Percentiles rank a stretch among this genome's conserved stretches.
Evolutionary conservation across 768 basidiomycete genomes (phyloP).

Genomic region (Phylloporus sp.): DNA sequence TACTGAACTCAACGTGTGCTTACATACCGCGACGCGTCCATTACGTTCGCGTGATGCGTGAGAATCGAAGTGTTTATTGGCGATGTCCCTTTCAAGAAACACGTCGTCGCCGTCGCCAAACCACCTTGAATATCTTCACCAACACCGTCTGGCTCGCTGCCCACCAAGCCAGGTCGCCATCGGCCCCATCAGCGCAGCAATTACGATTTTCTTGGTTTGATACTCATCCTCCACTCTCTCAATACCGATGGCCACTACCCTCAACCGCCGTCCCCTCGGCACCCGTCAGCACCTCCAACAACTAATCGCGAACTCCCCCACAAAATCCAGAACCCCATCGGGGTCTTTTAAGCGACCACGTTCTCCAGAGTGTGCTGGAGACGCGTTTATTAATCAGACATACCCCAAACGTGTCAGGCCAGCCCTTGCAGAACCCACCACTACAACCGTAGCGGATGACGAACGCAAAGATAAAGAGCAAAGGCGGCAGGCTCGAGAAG

Average conservation of each 20-base stretch:
- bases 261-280: slow-evolving; percentile 47
- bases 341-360: slow-evolving; percentile 44
- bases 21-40: slow-evolving; percentile 18
- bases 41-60: slow-evolving; percentile 25
- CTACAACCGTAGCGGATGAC: slow-evolving; percentile 30
- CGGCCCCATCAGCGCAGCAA: not conserved
- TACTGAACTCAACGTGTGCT: not conserved
- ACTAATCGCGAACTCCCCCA: slow-evolving; percentile 33
- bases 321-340: slow-evolving; percentile 32
- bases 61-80: slow-evolving; percentile 18
- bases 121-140: slow-evolving; percentile 6
- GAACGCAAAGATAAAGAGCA: slow-evolving; percentile 45
- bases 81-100: slow-evolving; percentile 1
- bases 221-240: not conserved
- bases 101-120: not conserved
- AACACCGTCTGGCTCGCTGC: not conserved
- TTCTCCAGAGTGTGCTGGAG: slow-evolving; percentile 46
- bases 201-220: slow-evolving; percentile 5
- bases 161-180: not conserved
- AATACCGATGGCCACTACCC: slow-evolving; percentile 38
- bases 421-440: slow-evolving; percentile 18
- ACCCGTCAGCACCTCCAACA: slow-evolving; percentile 39
- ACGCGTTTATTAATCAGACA: slow-evolving; percentile 22
- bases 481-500: slow-evolving; percentile 48
- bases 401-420: slow-evolving; percentile 46